Base-by-base conservation (phyloP, 768 basidiomycete genomes). In the Tephrocybe sp. region DNA sequence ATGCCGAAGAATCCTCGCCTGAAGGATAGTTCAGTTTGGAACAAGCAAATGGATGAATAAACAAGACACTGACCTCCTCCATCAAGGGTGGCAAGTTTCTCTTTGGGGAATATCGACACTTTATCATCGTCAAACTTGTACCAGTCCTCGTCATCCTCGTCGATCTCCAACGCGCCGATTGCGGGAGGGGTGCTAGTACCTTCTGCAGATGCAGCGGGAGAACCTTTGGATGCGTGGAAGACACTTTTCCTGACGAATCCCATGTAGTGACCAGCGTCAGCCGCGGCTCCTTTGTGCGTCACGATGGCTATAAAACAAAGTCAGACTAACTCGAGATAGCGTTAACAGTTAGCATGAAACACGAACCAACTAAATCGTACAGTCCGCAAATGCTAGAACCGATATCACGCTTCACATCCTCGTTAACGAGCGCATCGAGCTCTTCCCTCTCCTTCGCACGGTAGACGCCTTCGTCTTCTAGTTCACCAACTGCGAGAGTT, bases 61-160 rank as follows among this genome's bases (percentile, higher is more conserved):
- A 26, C 13, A 58, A n/a, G 22, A 26, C 13, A 58, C 65, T 26
- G 45, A 67, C 84, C 95, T 54, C 96, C 96, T 5, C 96, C 96
- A 55, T 95, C 93, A 51, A 98, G 77, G 7, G 83, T 83, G 22
- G 78, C 62, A 52, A 99, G 72, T 69, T 92, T 96, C 65, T 94
- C 93, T 67, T 78, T 79, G 1, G 83, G 84, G 67, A 98, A 95
- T 48, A 85, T 58, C 14, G 91, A 87, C 34, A 92, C 95, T 70
- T 92, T 96, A 57, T 96, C 92, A 59, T 98, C 94, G 61, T 98
- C 96, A 62, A 95, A 98, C 71, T 95, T 96, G 73, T 88, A 91
- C 96, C 96, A 90, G 62, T 88, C 87, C 54, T 89, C 86, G 43
- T 91, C 84, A 39, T 83, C 82, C 42, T 85, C 83, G 35, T 79